Percentiles rank a stretch among this genome's conserved stretches.
Conservation (phyloP, 169 alveolate species). For the Cryptosporidium sp. region DNA sequence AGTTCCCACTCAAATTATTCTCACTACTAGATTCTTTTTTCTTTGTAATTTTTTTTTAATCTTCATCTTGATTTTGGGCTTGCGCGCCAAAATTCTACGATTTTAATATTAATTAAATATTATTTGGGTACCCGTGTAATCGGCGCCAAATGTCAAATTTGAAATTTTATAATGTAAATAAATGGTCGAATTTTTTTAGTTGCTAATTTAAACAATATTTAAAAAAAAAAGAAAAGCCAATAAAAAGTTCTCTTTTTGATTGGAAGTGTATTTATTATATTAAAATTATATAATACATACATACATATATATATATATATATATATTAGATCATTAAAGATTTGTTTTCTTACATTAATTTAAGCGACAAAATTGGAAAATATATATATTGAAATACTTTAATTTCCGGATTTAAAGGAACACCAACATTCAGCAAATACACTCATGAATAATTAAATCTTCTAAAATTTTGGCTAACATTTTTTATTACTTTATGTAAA, state of each 20-base stretch:
- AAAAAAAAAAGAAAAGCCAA: background rate
- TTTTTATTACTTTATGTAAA: background rate
- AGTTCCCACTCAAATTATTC: background rate
- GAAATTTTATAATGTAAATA: slow-evolving; percentile 1
- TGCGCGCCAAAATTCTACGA: background rate
- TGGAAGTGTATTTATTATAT: no score
- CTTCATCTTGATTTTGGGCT: no score
- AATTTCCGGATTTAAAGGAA: background rate
- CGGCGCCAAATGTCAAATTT: slow-evolving; percentile 21
- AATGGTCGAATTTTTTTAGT: background rate
- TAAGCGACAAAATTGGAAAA: background rate
- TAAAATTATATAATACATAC: no score
- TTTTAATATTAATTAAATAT: background rate
- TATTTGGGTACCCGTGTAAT: background rate
- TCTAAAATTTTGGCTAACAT: background rate
- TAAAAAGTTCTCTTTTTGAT: no score
- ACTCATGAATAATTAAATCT: background rate
- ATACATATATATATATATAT: no score
- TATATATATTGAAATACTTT: no score
- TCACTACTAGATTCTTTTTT: background rate
- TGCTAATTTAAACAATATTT: background rate
- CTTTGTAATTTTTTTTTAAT: no score
- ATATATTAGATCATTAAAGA: no score
- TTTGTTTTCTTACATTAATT: no score
- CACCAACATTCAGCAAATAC: background rate